Conservation (phyloP, 2,329 filamentous ascomycete species). For the Clonostachys rosea region DNA sequence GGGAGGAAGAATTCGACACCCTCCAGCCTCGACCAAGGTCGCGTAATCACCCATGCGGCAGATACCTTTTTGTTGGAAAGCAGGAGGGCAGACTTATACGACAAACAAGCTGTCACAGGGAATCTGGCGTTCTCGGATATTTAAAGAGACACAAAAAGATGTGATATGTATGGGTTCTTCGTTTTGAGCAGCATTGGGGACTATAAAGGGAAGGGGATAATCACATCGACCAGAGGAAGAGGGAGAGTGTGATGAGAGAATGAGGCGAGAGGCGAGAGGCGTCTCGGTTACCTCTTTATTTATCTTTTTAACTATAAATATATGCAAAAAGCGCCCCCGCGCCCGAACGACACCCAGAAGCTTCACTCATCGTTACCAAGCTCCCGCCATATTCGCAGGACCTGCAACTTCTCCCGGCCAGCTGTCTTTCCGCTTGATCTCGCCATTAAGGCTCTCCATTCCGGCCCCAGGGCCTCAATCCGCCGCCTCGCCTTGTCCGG, state of each 20-base stretch:
- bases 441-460: slow-evolving; percentile 74
- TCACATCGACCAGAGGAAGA: too few species aligned
- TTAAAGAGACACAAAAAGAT: neutral
- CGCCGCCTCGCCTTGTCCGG: slow-evolving; percentile 67
- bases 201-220: slow-evolving; percentile 4
- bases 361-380: too few species aligned
- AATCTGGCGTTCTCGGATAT: neutral
- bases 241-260: too few species aligned
- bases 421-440: slow-evolving; percentile 80
- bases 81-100: neutral
- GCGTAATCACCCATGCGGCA: too few species aligned
- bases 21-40: too few species aligned
- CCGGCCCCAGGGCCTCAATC: slow-evolving; percentile 45
- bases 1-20: too few species aligned
- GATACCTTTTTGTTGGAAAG: neutral
- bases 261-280: too few species aligned
- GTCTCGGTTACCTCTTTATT: too few species aligned
- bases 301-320: too few species aligned
- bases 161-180: slow-evolving; percentile 1
- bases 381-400: slow-evolving; percentile 78
- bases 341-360: too few species aligned
- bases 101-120: neutral
- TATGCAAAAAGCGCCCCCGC: too few species aligned
- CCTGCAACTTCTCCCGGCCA: slow-evolving; percentile 91
- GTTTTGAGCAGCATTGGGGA: neutral